Evolutionary conservation across 129 eudicot genomes (phyloP), one percentile per base, ranked within the genome.

Genomic region (Centrapalus pauciflorus): DNA sequence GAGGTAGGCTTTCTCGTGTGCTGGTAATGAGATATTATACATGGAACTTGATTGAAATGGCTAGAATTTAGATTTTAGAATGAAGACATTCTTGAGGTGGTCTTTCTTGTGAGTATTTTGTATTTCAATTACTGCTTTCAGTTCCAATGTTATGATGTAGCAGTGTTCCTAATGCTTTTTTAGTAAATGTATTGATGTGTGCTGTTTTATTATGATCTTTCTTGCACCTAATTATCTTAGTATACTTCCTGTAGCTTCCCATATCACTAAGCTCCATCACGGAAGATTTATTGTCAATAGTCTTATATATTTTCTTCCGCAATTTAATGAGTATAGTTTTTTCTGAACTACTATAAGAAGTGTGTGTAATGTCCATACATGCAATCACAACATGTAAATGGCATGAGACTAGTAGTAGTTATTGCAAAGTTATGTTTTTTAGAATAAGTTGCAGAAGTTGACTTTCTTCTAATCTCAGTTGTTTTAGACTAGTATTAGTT

Each of bases 251-350:
- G 24, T 30, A 61, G 27, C 29, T 34, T 26, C 28, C 41, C 41
- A 26, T 65, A 43, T 65, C 41, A 48, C 28, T 65, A 45, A 30
- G 13, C 9, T 65, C 27, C 29, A 65, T 64, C 40, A 26, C 19
- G 55, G 48, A 29, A 65, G 41, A 28, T 14, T 26, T 27, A 28
- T 56, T 14, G 40, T 29, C 38, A 4, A 7, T 48, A 23, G 48
- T 40, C 48, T 11, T 40, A 13, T 48, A 11, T 48, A 14, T 48
- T 24, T 46, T 46, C 52, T 48, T 48, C 54, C 19, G 54, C 25
- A 16, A 48, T 48, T 48, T 48, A 48, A 3, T 4, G 54, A n/a
- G n/a, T n/a, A n/a, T n/a, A n/a, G n/a, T n/a, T n/a, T 62, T 38
- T 40, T 37, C 33, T 16, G 32, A 63, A 35, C 21, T 63, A 63